phyloP scores from a whole-genome alignment of 176 grass and related monocot genomes.

The Rhynchospora tenuis region DNA sequence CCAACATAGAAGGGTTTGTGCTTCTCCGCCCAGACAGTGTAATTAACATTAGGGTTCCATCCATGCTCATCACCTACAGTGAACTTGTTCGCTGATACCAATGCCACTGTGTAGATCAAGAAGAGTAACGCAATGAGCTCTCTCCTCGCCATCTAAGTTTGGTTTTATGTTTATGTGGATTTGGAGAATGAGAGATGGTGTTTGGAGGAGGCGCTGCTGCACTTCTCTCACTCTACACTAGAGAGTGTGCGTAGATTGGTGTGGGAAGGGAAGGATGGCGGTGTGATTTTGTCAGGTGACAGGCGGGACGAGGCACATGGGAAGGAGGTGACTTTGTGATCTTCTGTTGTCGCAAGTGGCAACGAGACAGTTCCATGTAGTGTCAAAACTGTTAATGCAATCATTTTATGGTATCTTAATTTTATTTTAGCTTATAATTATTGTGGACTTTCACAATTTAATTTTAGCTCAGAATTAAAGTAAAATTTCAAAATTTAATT shows the following conservation, averaged over 20 bases:
- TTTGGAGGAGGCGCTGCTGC: not conserved
- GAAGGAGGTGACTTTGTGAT: not conserved
- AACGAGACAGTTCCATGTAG: not conserved
- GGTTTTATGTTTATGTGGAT: not conserved
- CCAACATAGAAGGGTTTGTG: conserved; percentile 87
- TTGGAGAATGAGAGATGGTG: not conserved
- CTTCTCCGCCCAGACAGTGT: conserved; percentile 62
- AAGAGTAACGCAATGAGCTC: conserved; percentile 23
- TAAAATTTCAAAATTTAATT: too few relatives aligned
- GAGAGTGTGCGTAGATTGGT: not conserved
- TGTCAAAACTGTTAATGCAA: too few relatives aligned
- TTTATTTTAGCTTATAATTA: too few relatives aligned
- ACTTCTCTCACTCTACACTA: not conserved
- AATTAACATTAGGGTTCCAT: conserved; percentile 87
- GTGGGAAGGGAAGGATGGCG: not conserved
- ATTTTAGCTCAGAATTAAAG: too few relatives aligned
- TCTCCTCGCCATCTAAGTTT: not conserved
- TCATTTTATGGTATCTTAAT: too few relatives aligned
- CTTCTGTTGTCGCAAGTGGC: not conserved
- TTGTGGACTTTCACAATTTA: too few relatives aligned
- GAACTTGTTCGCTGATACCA: conserved; percentile 55
- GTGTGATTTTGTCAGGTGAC: conserved; percentile 18
- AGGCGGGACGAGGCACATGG: conserved; percentile 13
- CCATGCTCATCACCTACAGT: conserved; percentile 66
- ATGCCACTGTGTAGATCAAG: conserved; percentile 26